Evolutionary conservation across 1,284 basidiomycete species (phyloP), one percentile per base, ranked within the genome.

Genomic region (Waitea zeae): DNA sequence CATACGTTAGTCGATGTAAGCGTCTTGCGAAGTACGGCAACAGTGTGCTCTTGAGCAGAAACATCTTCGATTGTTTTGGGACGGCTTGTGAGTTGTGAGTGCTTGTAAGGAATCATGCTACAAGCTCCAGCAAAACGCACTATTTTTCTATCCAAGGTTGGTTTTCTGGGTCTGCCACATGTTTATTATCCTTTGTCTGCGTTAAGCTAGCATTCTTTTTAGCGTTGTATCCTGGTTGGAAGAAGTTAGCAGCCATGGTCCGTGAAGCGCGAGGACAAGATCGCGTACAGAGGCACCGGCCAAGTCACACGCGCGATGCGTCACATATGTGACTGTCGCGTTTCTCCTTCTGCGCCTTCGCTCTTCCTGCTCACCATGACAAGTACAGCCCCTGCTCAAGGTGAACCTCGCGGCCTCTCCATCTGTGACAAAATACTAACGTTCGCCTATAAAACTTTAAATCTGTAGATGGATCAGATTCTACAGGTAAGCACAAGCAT

Each of bases 101-200:
- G 35, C 36, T 30, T 29, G 18, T 32, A n/a, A n/a, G 15, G 17
- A 9, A n/a, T 22, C 17, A 27, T 13, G 14, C 9, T 5, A 29
- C 18, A 34, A 33, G n/a, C n/a, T n/a, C 33, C 3, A 24, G 26
- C 19, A 26, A 7, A 12, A 53, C 63, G 35, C 35, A 89, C 88
- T 96, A 97, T 71, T 96, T 96, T 59, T 97, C 92, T 1, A 97
- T 89, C 92, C 92, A 97, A 41, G 92, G 92, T 51, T 95, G 87
- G 22, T 79, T 53, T 27, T 65, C 64, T 3, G 76, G 71, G 41
- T 78, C 73, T 12, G 62, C 53, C 0, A 50, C 42, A 20, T 61
- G 60, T 44, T 64, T 62, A 18, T n/a, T n/a, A n/a, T n/a, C n/a
- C n/a, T n/a, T n/a, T n/a, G n/a, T n/a, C n/a, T n/a, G n/a, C 54